Evolutionary conservation across 305 asterid genomes (phyloP), one percentile per base, ranked within the genome.

Genomic region (Fraxinus floribunda): DNA sequence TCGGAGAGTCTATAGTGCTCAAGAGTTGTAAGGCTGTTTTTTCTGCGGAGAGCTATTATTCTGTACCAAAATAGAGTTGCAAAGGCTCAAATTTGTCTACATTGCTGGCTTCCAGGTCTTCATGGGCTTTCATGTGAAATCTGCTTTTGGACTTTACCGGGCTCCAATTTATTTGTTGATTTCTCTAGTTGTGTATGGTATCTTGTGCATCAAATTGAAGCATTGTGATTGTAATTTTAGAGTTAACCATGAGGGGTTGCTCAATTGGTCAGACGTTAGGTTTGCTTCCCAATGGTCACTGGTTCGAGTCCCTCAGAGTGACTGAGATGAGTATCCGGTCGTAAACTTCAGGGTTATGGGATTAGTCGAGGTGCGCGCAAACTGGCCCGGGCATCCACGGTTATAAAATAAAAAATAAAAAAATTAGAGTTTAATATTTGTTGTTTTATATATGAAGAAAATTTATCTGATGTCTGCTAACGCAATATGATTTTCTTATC

Each of bases 141-240:
- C 72, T 24, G 16, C 34, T 57, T 57, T 57, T 57, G 24, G 26
- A 57, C 35, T 64, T 64, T 22, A 22, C 15, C 16, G 9, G 32
- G 16, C 5, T 64, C 72, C 32, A 22, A 20, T 62, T 64, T 22
- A 22, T 20, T 8, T 22, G 13, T 20, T 7, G 72, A 24, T 20
- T 64, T 64, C 72, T 20, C 29, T 64, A 64, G 35, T 64, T 64
- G 35, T 3, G 5, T 24, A 80, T 34, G 62, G 77, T 81, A 49
- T 22, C 79, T 68, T 73, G 34, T 52, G 44, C 49, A 75, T 77
- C 80, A 36, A 35, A 78, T 24, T 34, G 35, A 70, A 55, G 62
- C 78, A 29, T 73, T 5, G 11, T 34, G 39, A 62, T 77, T 36
- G 72, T 75, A 7, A 24, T 24, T 34, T 22, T 29, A 29, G 32